Evolutionary conservation across 1,284 basidiomycete species (phyloP).

Genomic region (Malassezia caprae): DNA sequence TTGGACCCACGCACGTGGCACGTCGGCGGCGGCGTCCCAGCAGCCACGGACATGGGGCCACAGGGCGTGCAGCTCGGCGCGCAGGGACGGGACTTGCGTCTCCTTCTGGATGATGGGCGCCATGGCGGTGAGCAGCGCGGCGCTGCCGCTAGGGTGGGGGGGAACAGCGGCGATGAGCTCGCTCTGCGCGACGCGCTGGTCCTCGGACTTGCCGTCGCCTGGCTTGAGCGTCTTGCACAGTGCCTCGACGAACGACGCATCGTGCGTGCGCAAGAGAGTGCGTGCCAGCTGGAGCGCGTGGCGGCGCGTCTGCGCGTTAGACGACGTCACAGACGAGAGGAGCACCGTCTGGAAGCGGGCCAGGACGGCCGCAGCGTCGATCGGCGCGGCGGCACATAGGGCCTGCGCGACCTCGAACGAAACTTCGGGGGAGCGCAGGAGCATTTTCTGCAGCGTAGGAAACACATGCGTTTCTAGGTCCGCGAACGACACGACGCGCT

Average conservation of each 20-base stretch:
- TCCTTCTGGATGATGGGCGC: constrained; percentile 35
- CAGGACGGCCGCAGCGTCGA: neutral
- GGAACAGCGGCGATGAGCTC: neutral
- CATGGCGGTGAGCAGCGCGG: constrained; percentile 26
- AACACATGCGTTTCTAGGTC: constrained; percentile 29
- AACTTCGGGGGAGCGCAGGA: constrained; percentile 40
- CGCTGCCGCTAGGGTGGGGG: constrained; percentile 3
- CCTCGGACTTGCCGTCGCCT: constrained; percentile 8
- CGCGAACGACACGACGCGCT: constrained; percentile 20
- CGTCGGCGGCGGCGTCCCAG: constrained; percentile 8
- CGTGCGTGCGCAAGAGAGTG: constrained; percentile 5
- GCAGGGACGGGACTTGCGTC: constrained; percentile 29
- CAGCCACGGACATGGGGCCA: constrained; percentile 4
- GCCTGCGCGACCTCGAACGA: constrained; percentile 24
- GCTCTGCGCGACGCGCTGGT: constrained; percentile 8
- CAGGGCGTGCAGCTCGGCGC: constrained; percentile 25
- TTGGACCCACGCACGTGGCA: constrained; percentile 17
- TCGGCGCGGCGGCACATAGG: constrained; percentile 15
- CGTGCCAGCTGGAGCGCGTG: neutral
- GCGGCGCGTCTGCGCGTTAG: constrained; percentile 24
- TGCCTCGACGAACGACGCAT: constrained; percentile 20
- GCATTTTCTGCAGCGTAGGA: constrained; percentile 42
- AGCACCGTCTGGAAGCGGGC: constrained; percentile 20
- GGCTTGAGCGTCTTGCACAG: constrained; percentile 1
- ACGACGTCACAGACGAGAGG: constrained; percentile 24